Evolutionary conservation across 2,329 filamentous ascomycete species (phyloP), one percentile per base, ranked within the genome.

Genomic region (Neurospora sp.): DNA sequence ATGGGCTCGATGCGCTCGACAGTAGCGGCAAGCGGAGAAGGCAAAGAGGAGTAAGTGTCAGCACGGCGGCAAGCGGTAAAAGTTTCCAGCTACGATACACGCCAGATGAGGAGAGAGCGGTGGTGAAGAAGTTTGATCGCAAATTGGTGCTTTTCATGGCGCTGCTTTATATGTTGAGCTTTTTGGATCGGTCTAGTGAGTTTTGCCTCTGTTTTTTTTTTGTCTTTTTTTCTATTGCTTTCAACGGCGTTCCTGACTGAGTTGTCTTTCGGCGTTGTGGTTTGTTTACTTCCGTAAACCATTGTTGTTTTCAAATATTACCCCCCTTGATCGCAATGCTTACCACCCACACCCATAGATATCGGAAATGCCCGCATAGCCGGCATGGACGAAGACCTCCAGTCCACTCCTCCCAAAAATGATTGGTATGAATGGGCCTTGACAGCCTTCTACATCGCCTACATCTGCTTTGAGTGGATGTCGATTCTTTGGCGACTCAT

Each of bases 111-210:
- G 93, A 96, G 77, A 81, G 79, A 28, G 82, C 83, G 4, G 89
- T 96, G 8, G 84, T 93, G 69, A 84, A 83, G 76, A 93, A 92
- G 80, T 88, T 97, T 74, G 93, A 97, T 78, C 84, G 87, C 69
- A 87, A 86, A 73, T 84, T 97, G 68, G 92, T 97, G 6, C 78
- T 92, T 0, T 96, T 97, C 77, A 85, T 97, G 73, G 91, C 92
- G 11, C 78, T 95, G 70, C 84, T 97, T 12, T 97, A 96, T 78
- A 86, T 96, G 83, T 83, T 97, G 72, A 91, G 89, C 72, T 97
- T 97, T 77, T 81, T 97, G 73, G 93, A 97, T 79, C 86, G 93
- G 74, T 94, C 92, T 19, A 97, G 92, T 93, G 82, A 72, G 85
- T 82, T 70, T 33, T 66, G n/a, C 5, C 33, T 37, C 57, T 17